phyloP scores from a whole-genome alignment of 2,329 filamentous ascomycete species.

The Scopulariopsis brevicaulis region DNA sequence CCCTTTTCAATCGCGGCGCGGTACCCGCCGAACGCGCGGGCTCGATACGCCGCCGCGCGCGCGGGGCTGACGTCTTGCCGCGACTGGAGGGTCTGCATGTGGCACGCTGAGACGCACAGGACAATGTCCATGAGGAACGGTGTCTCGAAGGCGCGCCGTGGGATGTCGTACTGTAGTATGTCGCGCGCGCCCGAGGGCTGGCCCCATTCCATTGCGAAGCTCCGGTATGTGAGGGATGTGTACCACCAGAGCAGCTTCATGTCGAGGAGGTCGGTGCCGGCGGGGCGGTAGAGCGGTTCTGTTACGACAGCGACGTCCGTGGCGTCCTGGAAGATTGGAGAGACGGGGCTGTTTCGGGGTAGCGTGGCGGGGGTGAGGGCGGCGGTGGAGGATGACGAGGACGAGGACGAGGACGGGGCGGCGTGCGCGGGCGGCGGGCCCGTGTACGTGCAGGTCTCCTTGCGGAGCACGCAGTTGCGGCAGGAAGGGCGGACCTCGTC shows the following conservation, averaged over 20 bases:
- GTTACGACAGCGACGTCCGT: neutral
- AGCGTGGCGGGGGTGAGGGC: constrained; percentile 3
- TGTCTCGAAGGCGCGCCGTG: constrained; percentile 37
- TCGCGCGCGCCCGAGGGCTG: constrained; percentile 22
- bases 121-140: constrained; percentile 43
- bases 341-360: too few relatives aligned
- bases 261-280: constrained; percentile 25
- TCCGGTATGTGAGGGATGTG: constrained; percentile 29
- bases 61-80: constrained; percentile 22
- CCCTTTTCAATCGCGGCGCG: constrained; percentile 36
- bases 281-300: constrained; percentile 13
- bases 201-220: constrained; percentile 28
- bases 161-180: constrained; percentile 32
- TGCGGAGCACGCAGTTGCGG: constrained; percentile 34
- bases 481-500: constrained; percentile 38
- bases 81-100: constrained; percentile 30
- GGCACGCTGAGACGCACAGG: constrained; percentile 37
- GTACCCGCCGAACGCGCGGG: constrained; percentile 37
- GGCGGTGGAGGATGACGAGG: neutral
- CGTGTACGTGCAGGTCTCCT: constrained; percentile 35
- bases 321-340: too few relatives aligned
- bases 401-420: neutral
- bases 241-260: constrained; percentile 48
- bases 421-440: constrained; percentile 7
- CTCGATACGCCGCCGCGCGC: constrained; percentile 31